Base-by-base conservation (phyloP, 202 grass and related monocot species). In the Dendrocalamus latiflorus region DNA sequence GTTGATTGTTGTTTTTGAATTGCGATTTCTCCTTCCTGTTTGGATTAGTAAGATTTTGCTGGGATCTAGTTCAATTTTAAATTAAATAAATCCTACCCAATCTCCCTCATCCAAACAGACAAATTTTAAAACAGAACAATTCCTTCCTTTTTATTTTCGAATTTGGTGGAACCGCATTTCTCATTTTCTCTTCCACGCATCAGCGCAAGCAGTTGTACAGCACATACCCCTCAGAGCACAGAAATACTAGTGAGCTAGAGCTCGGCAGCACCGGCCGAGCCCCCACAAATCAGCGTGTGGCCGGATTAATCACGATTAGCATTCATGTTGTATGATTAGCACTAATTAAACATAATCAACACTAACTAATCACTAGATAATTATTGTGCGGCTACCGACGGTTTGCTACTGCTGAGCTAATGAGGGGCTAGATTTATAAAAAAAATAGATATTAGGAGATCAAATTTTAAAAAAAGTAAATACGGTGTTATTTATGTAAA, bases 191-290 rank as follows among this genome's bases (percentile, higher is more conserved):
- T 70, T 86, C 36, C 62, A 67, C 84, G 88, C 54, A 72, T 51
- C 74, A 89, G 90, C 70, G 25, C 42, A 74, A 76, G 55, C 84
- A 80, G 63, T 71, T 61, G 9, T 74, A 51, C 80, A 93, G 80
- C 78, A 84, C 65, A 12, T 84, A 82, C 30, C 50, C 55, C 39
- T 70, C 75, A 61, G 76, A 37, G 66, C 68, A 76, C 24, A 85
- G 66, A 74, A 89, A 77, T 17, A 70, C 15, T 76, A 69, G 20
- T 70, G 59, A 85, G 82, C 57, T 65, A 60, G 64, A 83, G n/a
- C n/a, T n/a, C n/a, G n/a, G n/a, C n/a, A n/a, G n/a, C n/a, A n/a
- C n/a, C n/a, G n/a, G n/a, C n/a, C n/a, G n/a, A n/a, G n/a, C n/a
- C n/a, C n/a, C n/a, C n/a, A n/a, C n/a, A n/a, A n/a, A n/a, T n/a